A percentile compares a stretch with the other conserved stretches of the same genome.
These are phyloP conservation scores for Botrytis medusae DNA, from an alignment of 2,329 filamentous ascomycete species.

Conservation along the genomic window DNA sequence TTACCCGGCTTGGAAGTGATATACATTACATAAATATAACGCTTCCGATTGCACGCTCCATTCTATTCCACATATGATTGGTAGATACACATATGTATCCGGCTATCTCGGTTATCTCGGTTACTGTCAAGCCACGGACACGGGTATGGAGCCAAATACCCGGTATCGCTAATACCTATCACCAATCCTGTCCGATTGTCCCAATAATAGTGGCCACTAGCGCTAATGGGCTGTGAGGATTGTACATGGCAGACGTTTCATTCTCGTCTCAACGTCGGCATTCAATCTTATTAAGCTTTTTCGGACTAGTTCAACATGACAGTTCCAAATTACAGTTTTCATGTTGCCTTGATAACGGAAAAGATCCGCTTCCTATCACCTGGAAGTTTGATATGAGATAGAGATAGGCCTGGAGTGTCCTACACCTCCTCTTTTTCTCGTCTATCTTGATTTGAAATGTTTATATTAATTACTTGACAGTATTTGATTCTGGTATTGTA, in stretches of 20 bases:
- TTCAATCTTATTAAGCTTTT: not conserved
- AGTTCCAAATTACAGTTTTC: not conserved
- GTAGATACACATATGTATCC: not conserved
- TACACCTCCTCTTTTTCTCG: not conserved
- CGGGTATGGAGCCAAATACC: not conserved
- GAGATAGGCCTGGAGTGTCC: not conserved
- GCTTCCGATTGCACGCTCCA: not conserved
- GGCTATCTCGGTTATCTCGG: not conserved
- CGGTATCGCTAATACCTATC: conserved; percentile 6
- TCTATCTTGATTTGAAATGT: not conserved
- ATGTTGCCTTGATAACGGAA: not conserved
- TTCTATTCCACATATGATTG: not conserved
- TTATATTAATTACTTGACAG: not conserved
- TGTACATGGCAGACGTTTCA: not conserved
- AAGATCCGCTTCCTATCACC: not conserved
- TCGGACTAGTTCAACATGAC: not conserved
- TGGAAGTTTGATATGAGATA: not conserved
- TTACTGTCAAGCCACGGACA: not conserved
- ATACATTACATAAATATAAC: not conserved
- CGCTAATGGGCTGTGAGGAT: not conserved
- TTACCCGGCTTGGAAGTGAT: not conserved
- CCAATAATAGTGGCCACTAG: not conserved
- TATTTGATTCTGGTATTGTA: not conserved
- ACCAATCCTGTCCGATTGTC: not conserved
- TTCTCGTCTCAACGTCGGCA: conserved; percentile 4